phyloP scores from a whole-genome alignment of 2,329 filamentous ascomycete species.

The Sporothrix phasma region DNA sequence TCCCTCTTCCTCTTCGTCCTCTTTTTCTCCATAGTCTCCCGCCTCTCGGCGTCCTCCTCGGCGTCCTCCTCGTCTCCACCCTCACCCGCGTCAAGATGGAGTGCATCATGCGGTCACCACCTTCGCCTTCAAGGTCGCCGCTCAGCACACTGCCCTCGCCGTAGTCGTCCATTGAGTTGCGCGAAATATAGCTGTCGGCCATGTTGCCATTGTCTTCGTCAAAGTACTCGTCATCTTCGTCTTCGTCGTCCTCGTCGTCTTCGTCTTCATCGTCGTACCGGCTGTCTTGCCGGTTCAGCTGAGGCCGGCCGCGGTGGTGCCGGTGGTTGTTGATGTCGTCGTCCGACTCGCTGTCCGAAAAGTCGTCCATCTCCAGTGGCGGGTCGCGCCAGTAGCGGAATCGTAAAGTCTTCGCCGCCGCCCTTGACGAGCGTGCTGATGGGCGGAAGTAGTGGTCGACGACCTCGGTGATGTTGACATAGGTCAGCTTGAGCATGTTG shows the following conservation, averaged over 20 bases:
- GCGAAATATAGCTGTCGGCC: slow-evolving; percentile 36
- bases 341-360: slow-evolving; percentile 69
- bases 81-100: slow-evolving; percentile 32
- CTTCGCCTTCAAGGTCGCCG: slow-evolving; percentile 36
- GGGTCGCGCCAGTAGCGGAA: slow-evolving; percentile 92
- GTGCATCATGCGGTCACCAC: slow-evolving; percentile 32
- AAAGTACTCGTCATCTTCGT: slow-evolving; percentile 28
- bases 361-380: slow-evolving; percentile 77
- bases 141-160: slow-evolving; percentile 34
- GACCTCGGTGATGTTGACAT: slow-evolving; percentile 93
- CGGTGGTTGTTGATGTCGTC: slow-evolving; percentile 28
- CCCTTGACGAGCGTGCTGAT: slow-evolving; percentile 77
- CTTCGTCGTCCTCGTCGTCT: slow-evolving; percentile 34
- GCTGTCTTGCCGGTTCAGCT: slow-evolving; percentile 14
- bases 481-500: slow-evolving; percentile 93
- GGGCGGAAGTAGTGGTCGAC: slow-evolving; percentile 96
- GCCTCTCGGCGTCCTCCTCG: slow-evolving; percentile 28
- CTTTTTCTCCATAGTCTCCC: slow-evolving; percentile 37
- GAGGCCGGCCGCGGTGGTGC: slow-evolving; percentile 2
- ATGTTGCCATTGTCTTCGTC: slow-evolving; percentile 36
- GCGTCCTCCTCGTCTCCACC: slow-evolving; percentile 27
- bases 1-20: slow-evolving; percentile 18
- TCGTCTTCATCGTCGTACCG: slow-evolving; percentile 32
- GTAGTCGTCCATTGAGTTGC: slow-evolving; percentile 28
- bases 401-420: slow-evolving; percentile 94